A percentile compares a stretch with the other conserved stretches of the same genome.
phyloP scores from a whole-genome alignment of 176 grass and related monocot genomes.

The Guadua angustifolia region DNA sequence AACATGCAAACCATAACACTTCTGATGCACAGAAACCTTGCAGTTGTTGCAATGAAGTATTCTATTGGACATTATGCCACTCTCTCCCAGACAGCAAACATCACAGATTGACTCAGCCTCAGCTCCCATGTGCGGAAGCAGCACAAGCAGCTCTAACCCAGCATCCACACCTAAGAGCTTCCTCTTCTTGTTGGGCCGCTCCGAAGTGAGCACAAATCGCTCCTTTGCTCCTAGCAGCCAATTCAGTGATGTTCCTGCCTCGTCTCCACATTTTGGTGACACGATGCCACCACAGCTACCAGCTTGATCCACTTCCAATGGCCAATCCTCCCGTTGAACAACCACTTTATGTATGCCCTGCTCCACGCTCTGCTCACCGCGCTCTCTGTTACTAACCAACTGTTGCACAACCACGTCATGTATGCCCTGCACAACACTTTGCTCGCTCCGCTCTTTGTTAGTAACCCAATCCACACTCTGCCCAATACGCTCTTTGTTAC shows the following conservation, averaged over 20 bases:
- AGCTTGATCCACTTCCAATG: constrained; percentile 41
- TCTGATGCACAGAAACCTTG: constrained; percentile 80
- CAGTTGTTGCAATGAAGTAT: constrained; percentile 73
- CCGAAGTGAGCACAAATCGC: constrained; percentile 79
- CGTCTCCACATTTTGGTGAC: constrained; percentile 18
- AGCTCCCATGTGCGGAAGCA: constrained; percentile 55
- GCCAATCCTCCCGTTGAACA: constrained; percentile 34
- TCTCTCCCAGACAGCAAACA: constrained; percentile 74
- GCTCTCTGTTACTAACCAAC: constrained; percentile 36
- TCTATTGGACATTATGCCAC: constrained; percentile 48
- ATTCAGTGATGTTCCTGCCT: constrained; percentile 43
- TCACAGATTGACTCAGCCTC: constrained; percentile 60
- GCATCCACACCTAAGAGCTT: constrained; percentile 86
- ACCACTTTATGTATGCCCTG: constrained; percentile 37
- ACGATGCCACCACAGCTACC: constrained; percentile 19
- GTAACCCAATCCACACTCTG: background rate
- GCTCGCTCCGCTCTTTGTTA: constrained; percentile 30
- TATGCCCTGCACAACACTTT: constrained; percentile 33
- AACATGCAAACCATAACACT: constrained; percentile 87
- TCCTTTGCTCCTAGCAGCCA: constrained; percentile 69
- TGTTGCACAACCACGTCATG: constrained; percentile 61
- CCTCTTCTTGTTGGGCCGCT: constrained; percentile 96
- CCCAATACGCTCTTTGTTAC: constrained; percentile 38
- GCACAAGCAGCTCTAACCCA: constrained; percentile 75
- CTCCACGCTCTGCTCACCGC: constrained; percentile 40